phyloP scores from a whole-genome alignment of 1,284 basidiomycete genomes.

The Rhodotorula sp. region DNA sequence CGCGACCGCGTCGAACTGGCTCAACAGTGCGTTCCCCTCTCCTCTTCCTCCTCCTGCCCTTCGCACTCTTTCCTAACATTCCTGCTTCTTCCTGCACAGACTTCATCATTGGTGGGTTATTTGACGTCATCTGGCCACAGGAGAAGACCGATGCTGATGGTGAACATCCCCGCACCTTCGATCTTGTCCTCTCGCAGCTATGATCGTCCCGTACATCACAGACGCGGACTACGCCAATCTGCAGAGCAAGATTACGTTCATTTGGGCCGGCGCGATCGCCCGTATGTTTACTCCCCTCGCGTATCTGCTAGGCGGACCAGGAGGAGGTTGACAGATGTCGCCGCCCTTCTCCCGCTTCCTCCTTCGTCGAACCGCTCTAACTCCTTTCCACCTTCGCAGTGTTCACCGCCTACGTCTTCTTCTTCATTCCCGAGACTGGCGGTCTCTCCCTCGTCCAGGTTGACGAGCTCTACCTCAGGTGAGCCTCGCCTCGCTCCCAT shows the following conservation, averaged over 20 bases:
- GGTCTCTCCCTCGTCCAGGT: conserved; percentile 44
- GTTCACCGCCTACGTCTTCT: conserved; percentile 49
- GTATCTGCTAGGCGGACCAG: background rate
- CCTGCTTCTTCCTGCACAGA: background rate
- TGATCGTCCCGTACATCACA: conserved; percentile 34
- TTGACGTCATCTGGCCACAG: no score
- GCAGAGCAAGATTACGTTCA: conserved; percentile 48
- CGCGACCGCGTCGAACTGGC: conserved; percentile 54
- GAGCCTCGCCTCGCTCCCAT: background rate
- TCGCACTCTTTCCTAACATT: background rate
- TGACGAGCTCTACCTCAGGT: conserved; percentile 52
- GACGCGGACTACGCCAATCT: conserved; percentile 50
- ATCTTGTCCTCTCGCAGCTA: background rate
- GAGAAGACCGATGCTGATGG: no score
- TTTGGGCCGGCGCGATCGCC: conserved; percentile 51
- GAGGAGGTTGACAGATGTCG: no score
- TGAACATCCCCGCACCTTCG: background rate
- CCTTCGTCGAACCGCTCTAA: background rate
- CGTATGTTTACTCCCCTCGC: background rate
- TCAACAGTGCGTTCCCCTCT: conserved; percentile 32
- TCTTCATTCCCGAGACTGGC: conserved; percentile 54
- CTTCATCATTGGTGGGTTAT: background rate
- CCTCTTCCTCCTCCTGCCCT: no score
- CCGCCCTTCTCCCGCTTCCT: background rate
- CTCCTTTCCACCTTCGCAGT: conserved; percentile 40